Evolutionary conservation across 306 rosid species (phyloP).

Genomic region (Lathyrus sativus): DNA sequence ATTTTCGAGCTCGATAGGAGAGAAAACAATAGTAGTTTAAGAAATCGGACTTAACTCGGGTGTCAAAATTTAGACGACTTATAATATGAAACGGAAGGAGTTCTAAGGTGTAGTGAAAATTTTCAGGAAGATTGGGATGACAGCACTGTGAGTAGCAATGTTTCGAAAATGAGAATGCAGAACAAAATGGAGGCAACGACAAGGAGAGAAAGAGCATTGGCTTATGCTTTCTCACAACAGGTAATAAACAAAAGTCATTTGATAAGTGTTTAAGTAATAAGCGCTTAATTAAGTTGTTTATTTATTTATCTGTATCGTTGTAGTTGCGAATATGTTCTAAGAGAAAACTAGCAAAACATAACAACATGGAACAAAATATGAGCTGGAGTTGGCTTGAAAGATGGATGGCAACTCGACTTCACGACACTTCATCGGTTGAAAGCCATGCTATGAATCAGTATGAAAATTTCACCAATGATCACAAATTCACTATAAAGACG

Average conservation of each 20-base stretch:
- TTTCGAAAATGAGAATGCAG: conserved; percentile 77
- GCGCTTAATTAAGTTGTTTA: too few species aligned
- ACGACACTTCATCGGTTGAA: conserved; percentile 61
- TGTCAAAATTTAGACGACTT: background rate
- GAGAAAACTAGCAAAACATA: conserved; percentile 53
- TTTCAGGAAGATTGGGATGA: conserved; percentile 97
- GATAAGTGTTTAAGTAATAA: too few species aligned
- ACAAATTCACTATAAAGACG: conserved; percentile 40
- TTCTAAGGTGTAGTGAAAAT: conserved; percentile 13
- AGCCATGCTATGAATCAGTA: conserved; percentile 49
- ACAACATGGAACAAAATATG: conserved; percentile 60
- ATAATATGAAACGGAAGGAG: background rate
- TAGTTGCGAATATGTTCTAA: conserved; percentile 82
- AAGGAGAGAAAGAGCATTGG: conserved; percentile 91
- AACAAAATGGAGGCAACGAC: conserved; percentile 84
- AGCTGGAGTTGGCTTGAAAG: conserved; percentile 98
- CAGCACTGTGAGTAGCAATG: conserved; percentile 87
- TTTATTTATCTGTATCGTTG: background rate
- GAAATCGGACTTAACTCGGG: background rate
- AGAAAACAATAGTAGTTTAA: background rate
- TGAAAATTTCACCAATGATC: conserved; percentile 41
- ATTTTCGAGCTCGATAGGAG: background rate
- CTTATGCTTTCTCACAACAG: conserved; percentile 98
- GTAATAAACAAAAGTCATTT: conserved; percentile 38
- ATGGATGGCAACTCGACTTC: conserved; percentile 95